Percentiles rank a stretch among this genome's conserved stretches.
These are phyloP conservation scores for Fusarium compactum DNA, from an alignment of 2,329 filamentous ascomycete species.

Conservation along the genomic window DNA sequence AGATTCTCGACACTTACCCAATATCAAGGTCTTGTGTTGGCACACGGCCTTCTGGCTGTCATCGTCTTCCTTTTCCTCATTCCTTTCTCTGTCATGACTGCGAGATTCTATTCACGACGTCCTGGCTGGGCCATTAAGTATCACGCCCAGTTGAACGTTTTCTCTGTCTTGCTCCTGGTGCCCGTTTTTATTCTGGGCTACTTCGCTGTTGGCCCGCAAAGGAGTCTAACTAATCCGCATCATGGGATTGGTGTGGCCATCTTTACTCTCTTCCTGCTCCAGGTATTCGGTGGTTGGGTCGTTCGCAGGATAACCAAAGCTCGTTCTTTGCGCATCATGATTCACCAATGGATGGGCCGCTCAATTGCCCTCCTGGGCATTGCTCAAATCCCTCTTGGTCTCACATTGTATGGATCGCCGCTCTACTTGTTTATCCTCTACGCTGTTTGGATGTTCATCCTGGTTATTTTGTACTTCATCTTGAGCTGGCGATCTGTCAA, in stretches of 20 bases:
- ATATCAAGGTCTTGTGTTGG: conserved; percentile 78
- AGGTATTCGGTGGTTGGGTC: conserved; percentile 76
- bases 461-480: conserved; percentile 83
- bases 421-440: conserved; percentile 87
- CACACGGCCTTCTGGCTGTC: conserved; percentile 78
- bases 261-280: conserved; percentile 78
- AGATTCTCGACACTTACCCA: conserved; percentile 76
- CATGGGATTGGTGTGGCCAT: conserved; percentile 86
- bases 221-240: conserved; percentile 83
- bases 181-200: conserved; percentile 81
- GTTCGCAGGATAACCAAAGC: conserved; percentile 66
- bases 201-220: conserved; percentile 79
- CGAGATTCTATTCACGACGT: conserved; percentile 75
- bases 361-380: conserved; percentile 84
- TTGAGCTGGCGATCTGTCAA: conserved; percentile 77
- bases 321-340: conserved; percentile 66
- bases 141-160: conserved; percentile 80
- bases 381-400: conserved; percentile 86
- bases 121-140: conserved; percentile 72
- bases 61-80: conserved; percentile 81
- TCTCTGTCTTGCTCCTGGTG: conserved; percentile 75
- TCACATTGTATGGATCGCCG: conserved; percentile 93
- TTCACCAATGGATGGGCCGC: conserved; percentile 92
- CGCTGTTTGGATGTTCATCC: conserved; percentile 78
- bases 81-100: conserved; percentile 78